Evolutionary conservation across 2,329 filamentous ascomycete genomes (phyloP), one percentile per base, ranked within the genome.

Genomic region (Claviceps humidiphila): DNA sequence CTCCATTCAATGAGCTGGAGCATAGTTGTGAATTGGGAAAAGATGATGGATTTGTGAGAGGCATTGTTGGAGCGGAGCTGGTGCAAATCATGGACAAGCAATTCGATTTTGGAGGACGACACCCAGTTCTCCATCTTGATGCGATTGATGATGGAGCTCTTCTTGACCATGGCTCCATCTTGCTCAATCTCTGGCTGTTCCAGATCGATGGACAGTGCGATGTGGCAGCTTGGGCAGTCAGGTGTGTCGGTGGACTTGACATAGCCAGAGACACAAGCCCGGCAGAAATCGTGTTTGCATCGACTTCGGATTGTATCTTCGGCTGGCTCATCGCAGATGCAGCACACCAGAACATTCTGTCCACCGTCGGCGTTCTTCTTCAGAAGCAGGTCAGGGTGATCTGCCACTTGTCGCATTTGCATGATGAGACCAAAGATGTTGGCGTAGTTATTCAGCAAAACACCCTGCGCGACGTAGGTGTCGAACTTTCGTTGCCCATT

Each of bases 51-150:
- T 71, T 98, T 98, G 67, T 93, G 85, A 0, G 89, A 94, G 56
- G 89, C 84, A 66, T 94, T 95, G 71, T 95, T 87, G 53, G 87
- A 95, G 53, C 93, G 84, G 41, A 97, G 78, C 66, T 87, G 86
- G 73, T 95, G 93, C 2, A 98, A 78, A 63, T 97, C 89, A 63
- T 96, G 94, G 9, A 97, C 85, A 5, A 98, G 80, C 66, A 95
- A 83, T 71, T 98, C 93, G 58, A 98, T 98, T 73, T 98, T 98
- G 56, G 90, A 96, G 1, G 89, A 96, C 0, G 89, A 95, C 0
- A 89, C 95, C 93, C 93, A 98, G 62, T 97, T 87, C 66, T 95
- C 88, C 90, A 97, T 96, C 69, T 91, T 89, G 71, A 98, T 97
- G 52, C 93, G 87, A 67, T 97, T 97, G 74, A 97, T 94, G 66